Evolutionary conservation across 768 basidiomycete genomes (phyloP).

Genomic region (Auriscalpium microsporum): DNA sequence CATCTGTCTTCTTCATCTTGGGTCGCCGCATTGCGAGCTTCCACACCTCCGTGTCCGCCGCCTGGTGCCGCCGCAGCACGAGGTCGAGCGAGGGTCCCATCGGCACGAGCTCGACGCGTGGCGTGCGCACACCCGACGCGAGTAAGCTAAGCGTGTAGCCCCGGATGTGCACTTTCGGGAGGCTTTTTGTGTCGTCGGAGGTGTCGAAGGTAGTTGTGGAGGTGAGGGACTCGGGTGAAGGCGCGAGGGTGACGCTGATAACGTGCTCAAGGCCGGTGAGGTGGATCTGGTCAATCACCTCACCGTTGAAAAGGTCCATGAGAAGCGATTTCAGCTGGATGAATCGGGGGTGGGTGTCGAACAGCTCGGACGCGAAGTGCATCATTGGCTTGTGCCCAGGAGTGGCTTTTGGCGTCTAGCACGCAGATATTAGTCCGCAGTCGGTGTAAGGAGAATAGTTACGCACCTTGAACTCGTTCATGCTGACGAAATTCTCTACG

Average conservation of each 20-base stretch:
- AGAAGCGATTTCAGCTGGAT: slow-evolving; percentile 87
- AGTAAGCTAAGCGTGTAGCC: slow-evolving; percentile 72
- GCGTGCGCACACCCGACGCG: slow-evolving; percentile 69
- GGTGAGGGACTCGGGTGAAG: slow-evolving; percentile 49
- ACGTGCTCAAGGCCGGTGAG: slow-evolving; percentile 82
- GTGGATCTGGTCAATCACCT: slow-evolving; percentile 75
- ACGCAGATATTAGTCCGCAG: neutral
- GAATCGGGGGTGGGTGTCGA: slow-evolving; percentile 90
- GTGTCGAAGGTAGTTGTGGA: slow-evolving; percentile 25
- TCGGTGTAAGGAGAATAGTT: neutral
- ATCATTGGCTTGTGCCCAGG: slow-evolving; percentile 87
- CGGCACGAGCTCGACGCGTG: slow-evolving; percentile 71
- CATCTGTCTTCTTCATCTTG: slow-evolving; percentile 81
- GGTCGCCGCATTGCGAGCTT: slow-evolving; percentile 77
- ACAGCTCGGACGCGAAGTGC: slow-evolving; percentile 93
- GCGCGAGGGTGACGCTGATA: slow-evolving; percentile 71
- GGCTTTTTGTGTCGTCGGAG: slow-evolving; percentile 19
- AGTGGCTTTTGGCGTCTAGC: slow-evolving; percentile 78
- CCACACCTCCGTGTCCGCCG: slow-evolving; percentile 69
- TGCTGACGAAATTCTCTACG: slow-evolving; percentile 69
- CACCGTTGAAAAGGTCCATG: slow-evolving; percentile 84
- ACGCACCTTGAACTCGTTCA: slow-evolving; percentile 78
- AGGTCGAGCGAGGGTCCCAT: slow-evolving; percentile 94
- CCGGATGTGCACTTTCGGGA: slow-evolving; percentile 85
- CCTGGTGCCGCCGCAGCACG: slow-evolving; percentile 60